Percentiles rank a stretch among this genome's conserved stretches.
Conservation (phyloP, 768 basidiomycete genomes). For the Russula sp. region DNA sequence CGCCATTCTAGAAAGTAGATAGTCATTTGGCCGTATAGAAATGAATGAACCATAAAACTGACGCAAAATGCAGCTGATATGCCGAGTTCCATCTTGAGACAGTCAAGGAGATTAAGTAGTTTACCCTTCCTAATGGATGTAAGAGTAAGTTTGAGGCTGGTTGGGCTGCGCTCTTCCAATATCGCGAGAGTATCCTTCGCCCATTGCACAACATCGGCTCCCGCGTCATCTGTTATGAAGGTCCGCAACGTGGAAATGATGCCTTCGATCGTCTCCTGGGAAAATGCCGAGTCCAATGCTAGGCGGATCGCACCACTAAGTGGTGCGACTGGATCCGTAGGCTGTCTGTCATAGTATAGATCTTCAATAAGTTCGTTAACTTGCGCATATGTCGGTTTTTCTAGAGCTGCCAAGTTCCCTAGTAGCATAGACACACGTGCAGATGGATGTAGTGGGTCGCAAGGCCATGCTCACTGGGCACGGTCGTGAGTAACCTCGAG, state of each 20-base stretch:
- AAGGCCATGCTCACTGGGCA: constrained; percentile 77
- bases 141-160: constrained; percentile 88
- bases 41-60: constrained; percentile 39
- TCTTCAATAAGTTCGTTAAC: constrained; percentile 73
- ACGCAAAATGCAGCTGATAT: constrained; percentile 91
- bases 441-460: constrained; percentile 91
- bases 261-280: constrained; percentile 61
- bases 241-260: constrained; percentile 59
- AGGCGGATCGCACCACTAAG: constrained; percentile 60
- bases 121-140: constrained; percentile 72
- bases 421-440: constrained; percentile 69
- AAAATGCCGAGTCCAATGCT: constrained; percentile 83
- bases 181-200: constrained; percentile 63
- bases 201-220: constrained; percentile 61
- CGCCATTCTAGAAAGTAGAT: constrained; percentile 52
- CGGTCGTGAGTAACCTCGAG: constrained; percentile 5
- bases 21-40: neutral
- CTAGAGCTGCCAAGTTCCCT: constrained; percentile 58
- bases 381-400: constrained; percentile 47
- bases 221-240: constrained; percentile 41
- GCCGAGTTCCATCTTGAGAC: constrained; percentile 79
- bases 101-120: constrained; percentile 56
- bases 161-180: constrained; percentile 77
- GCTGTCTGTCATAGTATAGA: constrained; percentile 53
- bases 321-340: constrained; percentile 51